phyloP scores from a whole-genome alignment of 2,329 filamentous ascomycete genomes.

The Aspergillus piperis region DNA sequence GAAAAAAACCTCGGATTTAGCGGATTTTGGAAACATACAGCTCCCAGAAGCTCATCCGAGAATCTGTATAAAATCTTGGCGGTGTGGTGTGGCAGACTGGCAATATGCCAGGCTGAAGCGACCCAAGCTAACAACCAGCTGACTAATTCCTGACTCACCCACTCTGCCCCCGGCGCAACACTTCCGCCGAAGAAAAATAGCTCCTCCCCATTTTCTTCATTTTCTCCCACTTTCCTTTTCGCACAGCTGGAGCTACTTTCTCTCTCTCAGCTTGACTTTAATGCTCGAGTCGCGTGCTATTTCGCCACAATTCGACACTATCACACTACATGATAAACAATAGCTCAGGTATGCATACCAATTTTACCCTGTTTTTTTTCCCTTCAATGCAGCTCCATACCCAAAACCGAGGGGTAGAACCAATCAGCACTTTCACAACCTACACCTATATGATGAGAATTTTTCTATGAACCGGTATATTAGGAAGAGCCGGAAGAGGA shows the following conservation, averaged over 20 bases:
- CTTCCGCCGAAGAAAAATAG: slow-evolving; percentile 5
- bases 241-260: neutral
- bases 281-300: neutral
- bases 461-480: slow-evolving; percentile 44
- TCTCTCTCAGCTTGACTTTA: neutral
- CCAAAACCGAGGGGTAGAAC: slow-evolving; percentile 3
- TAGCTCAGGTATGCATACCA: slow-evolving; percentile 7
- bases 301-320: neutral
- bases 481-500: slow-evolving; percentile 54
- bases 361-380: neutral
- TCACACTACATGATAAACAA: neutral
- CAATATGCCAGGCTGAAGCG: too few species aligned
- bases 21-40: too few species aligned
- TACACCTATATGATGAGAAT: slow-evolving; percentile 45
- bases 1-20: too few species aligned
- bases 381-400: neutral
- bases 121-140: neutral
- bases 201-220: slow-evolving; percentile 8
- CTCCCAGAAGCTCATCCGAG: too few species aligned
- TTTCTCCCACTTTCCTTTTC: neutral
- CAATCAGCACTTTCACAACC: slow-evolving; percentile 16
- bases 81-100: too few species aligned
- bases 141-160: slow-evolving; percentile 12
- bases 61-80: too few species aligned
- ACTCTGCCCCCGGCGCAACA: neutral